Evolutionary conservation across 2,329 filamentous ascomycete species (phyloP).

Genomic region (Dryadomyces sulphureus): DNA sequence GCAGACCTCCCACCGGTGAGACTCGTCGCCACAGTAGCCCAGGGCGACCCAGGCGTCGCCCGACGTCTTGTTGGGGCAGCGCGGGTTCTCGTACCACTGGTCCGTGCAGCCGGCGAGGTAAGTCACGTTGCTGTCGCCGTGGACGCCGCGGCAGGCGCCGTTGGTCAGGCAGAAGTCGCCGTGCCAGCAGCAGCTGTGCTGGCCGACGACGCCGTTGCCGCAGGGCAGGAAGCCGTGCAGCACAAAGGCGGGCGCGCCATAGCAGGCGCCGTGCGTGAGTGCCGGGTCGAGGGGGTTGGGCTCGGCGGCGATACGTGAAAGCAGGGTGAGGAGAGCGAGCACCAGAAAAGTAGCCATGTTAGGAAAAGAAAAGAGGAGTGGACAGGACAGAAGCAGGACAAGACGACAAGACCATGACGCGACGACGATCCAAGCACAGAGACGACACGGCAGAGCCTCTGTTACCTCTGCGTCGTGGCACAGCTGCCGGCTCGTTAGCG

Average conservation of each 20-base stretch:
- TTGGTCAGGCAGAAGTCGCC: conserved; percentile 11
- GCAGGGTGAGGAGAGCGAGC: background rate
- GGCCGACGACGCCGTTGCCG: conserved; percentile 8
- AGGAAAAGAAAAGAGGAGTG: too few relatives aligned
- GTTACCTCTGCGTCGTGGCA: too few relatives aligned
- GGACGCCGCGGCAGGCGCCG: conserved; percentile 11
- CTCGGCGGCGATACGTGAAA: background rate
- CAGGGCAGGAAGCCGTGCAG: conserved; percentile 12
- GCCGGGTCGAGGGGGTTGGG: conserved; percentile 2
- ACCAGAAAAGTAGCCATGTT: background rate
- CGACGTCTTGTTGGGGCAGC: conserved; percentile 20
- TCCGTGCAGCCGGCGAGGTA: conserved; percentile 24
- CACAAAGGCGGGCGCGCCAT: background rate
- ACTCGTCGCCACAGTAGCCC: conserved; percentile 19
- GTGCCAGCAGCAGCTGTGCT: conserved; percentile 10
- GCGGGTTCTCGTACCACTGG: conserved; percentile 13
- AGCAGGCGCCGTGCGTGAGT: conserved; percentile 12
- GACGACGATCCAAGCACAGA: too few relatives aligned
- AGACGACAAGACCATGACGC: too few relatives aligned
- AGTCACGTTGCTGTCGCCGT: conserved; percentile 18
- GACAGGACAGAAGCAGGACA: too few relatives aligned
- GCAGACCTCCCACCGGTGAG: conserved; percentile 19
- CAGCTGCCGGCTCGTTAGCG: too few relatives aligned
- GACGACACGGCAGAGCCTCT: too few relatives aligned
- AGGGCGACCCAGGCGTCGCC: conserved; percentile 19